Evolutionary conservation across 306 rosid genomes (phyloP).

Genomic region (Amphicarpaea edgeworthii): DNA sequence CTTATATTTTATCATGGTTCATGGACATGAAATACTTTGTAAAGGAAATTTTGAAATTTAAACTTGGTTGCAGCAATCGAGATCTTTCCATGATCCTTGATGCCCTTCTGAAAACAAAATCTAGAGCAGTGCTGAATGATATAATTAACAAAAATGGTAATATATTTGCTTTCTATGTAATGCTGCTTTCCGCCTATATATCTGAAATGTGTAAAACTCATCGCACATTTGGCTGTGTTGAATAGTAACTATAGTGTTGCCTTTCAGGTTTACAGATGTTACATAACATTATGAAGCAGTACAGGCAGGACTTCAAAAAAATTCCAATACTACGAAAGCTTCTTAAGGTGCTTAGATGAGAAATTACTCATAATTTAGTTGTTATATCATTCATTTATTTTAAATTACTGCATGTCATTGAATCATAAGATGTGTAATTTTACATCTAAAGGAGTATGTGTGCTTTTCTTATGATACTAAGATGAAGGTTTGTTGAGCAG

Average conservation of each 20-base stretch:
- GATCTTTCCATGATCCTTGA: constrained; percentile 99
- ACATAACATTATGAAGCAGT: constrained; percentile 91
- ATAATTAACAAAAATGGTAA: constrained; percentile 93
- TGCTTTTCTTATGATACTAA: constrained; percentile 27
- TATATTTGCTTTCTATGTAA: constrained; percentile 7
- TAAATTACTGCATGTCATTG: constrained; percentile 36
- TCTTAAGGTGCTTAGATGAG: constrained; percentile 73
- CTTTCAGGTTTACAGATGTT: constrained; percentile 95
- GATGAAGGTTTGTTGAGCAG: constrained; percentile 15
- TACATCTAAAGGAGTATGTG: constrained; percentile 14
- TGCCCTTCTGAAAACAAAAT: constrained; percentile 93
- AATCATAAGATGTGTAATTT: constrained; percentile 9
- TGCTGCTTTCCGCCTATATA: neutral
- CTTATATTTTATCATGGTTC: constrained; percentile 33
- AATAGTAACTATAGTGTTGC: constrained; percentile 39
- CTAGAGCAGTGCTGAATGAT: constrained; percentile 85
- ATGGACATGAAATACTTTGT: constrained; percentile 31
- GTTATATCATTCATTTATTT: too few species aligned
- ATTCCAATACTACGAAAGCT: constrained; percentile 97
- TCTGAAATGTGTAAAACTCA: constrained; percentile 13
- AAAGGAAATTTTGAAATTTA: constrained; percentile 40
- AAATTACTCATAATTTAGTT: constrained; percentile 36
- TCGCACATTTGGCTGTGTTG: constrained; percentile 33
- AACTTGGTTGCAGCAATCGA: constrained; percentile 79
- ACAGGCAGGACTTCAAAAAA: constrained; percentile 91